Evolutionary conservation across 2,329 filamentous ascomycete species (phyloP).

Genomic region (Diaporthe citri): DNA sequence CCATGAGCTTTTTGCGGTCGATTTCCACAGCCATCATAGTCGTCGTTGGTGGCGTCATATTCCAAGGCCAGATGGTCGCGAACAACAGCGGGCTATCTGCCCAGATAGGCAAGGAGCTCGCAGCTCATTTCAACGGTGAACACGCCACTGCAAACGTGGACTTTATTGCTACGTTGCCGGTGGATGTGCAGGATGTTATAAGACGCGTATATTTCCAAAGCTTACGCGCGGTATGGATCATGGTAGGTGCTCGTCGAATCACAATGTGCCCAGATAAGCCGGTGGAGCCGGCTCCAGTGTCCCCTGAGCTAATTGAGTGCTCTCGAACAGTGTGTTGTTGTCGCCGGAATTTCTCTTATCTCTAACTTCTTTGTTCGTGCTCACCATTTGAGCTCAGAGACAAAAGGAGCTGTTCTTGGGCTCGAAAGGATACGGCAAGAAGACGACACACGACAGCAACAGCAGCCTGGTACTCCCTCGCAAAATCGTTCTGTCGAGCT

Average conservation of each 20-base stretch:
- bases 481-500: neutral
- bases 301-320: neutral
- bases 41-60: slow-evolving; percentile 82
- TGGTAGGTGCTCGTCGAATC: neutral
- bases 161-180: neutral
- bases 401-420: neutral
- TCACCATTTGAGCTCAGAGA: slow-evolving; percentile 11
- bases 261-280: neutral
- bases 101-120: slow-evolving; percentile 57
- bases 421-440: neutral
- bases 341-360: neutral
- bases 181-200: neutral
- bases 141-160: slow-evolving; percentile 16
- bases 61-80: slow-evolving; percentile 79
- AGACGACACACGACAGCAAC: neutral
- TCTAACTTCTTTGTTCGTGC: slow-evolving; percentile 10
- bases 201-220: slow-evolving; percentile 8
- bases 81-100: slow-evolving; percentile 62
- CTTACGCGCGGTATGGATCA: slow-evolving; percentile 12
- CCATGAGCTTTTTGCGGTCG: slow-evolving; percentile 76
- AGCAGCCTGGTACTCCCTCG: neutral
- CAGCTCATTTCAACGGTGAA: slow-evolving; percentile 5
- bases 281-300: too few species aligned
- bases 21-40: slow-evolving; percentile 76
- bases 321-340: neutral